phyloP scores from a whole-genome alignment of 1,139 yeast genomes.

The Yamadazyma kanchanaburiensis region DNA sequence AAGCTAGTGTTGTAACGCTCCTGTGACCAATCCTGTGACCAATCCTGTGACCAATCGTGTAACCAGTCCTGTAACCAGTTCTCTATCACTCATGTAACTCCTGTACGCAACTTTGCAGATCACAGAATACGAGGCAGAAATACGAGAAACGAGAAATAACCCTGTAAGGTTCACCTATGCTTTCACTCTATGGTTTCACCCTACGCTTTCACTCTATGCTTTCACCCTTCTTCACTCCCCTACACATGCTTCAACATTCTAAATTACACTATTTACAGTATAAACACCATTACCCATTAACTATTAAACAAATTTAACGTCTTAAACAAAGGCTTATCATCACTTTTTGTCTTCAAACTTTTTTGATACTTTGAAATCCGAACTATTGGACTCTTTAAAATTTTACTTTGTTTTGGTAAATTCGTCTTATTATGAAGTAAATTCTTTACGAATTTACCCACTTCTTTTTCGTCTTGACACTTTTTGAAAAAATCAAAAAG shows the following conservation, averaged over 20 bases:
- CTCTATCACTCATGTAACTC: no score
- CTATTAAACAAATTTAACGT: constrained; percentile 23
- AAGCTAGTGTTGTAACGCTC: no score
- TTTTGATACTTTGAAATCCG: constrained; percentile 34
- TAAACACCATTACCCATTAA: background rate
- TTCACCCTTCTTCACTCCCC: background rate
- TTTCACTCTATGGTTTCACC: no score
- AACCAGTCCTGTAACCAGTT: no score
- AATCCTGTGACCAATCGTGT: no score
- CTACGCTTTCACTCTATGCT: no score
- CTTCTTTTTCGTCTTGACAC: constrained; percentile 19
- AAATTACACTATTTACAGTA: constrained; percentile 15
- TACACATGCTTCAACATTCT: constrained; percentile 3
- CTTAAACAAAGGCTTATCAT: constrained; percentile 23
- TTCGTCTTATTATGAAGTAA: constrained; percentile 27
- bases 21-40: no score
- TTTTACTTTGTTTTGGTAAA: constrained; percentile 35
- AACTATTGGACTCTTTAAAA: constrained; percentile 34
- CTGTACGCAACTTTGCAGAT: no score
- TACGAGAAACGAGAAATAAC: no score
- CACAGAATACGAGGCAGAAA: no score
- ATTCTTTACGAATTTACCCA: constrained; percentile 26
- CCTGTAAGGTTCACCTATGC: no score
- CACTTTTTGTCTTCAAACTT: constrained; percentile 11
- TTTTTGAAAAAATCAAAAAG: constrained; percentile 17